A percentile compares a stretch with the other conserved stretches of the same genome.
These are phyloP conservation scores for Kalanchoe fedtschenkoi DNA, from an alignment of 164 flowering plant species.

Conservation along the genomic window DNA sequence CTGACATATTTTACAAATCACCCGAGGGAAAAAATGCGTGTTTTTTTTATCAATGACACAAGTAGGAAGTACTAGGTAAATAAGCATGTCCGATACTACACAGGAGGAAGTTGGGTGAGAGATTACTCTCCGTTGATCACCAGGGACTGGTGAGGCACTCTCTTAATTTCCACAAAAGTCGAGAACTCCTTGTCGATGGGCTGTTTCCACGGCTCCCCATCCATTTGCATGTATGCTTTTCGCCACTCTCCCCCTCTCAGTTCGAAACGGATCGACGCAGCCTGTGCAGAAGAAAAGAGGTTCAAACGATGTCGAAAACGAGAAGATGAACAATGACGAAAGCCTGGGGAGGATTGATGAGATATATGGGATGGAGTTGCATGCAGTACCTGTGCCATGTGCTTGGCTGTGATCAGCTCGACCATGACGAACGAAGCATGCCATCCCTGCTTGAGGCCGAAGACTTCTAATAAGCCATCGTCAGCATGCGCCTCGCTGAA, in stretches of 20 bases:
- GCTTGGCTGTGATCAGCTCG: conserved; percentile 86
- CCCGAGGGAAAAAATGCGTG: background rate
- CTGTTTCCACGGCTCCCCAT: conserved; percentile 99
- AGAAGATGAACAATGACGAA: background rate
- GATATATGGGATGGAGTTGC: background rate
- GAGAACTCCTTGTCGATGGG: conserved; percentile 55
- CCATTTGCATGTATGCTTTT: conserved; percentile 78
- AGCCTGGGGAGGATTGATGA: background rate
- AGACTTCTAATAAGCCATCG: conserved; percentile 88
- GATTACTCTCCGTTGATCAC: conserved; percentile 56
- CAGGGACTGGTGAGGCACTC: conserved; percentile 59
- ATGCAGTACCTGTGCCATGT: conserved; percentile 81
- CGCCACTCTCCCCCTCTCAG: conserved; percentile 93
- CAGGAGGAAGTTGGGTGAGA: background rate
- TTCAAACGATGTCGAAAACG: no score
- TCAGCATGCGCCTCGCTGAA: conserved; percentile 86
- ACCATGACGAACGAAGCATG: conserved; percentile 96
- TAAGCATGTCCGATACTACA: background rate
- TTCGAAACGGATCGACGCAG: conserved; percentile 77
- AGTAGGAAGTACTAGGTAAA: background rate
- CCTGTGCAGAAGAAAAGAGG: conserved; percentile 39
- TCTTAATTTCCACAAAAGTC: conserved; percentile 76
- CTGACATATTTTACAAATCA: background rate
- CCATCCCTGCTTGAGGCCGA: conserved; percentile 97
- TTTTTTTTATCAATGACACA: background rate